phyloP scores from a whole-genome alignment of 768 basidiomycete species.

The Auriculariales sp. region DNA sequence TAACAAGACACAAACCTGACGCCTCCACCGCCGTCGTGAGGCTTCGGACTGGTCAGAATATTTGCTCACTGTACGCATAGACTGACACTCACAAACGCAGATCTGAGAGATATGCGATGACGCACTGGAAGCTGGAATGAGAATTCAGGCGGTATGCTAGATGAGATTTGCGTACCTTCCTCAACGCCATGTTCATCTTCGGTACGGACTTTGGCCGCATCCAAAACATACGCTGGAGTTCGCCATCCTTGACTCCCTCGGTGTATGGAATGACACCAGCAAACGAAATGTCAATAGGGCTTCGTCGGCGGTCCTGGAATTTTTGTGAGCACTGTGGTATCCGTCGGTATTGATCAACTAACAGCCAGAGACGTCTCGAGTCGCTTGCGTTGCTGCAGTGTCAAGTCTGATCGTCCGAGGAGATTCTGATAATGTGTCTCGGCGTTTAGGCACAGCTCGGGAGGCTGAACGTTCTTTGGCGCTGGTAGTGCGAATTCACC shows the following conservation, averaged over 20 bases:
- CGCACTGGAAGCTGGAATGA: slow-evolving; percentile 34
- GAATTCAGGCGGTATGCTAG: background rate
- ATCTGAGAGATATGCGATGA: slow-evolving; percentile 68
- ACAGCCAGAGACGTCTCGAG: background rate
- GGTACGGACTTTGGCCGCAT: slow-evolving; percentile 61
- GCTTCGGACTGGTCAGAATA: slow-evolving; percentile 40
- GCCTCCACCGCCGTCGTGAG: slow-evolving; percentile 14
- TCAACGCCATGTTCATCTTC: slow-evolving; percentile 53
- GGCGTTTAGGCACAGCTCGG: slow-evolving; percentile 51
- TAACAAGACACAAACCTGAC: background rate
- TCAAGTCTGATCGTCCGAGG: background rate
- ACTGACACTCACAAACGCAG: slow-evolving; percentile 46
- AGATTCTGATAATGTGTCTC: slow-evolving; percentile 23
- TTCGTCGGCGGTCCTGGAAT: slow-evolving; percentile 44
- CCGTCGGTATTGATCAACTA: slow-evolving; percentile 12
- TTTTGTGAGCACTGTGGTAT: slow-evolving; percentile 11
- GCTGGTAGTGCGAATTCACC: slow-evolving; percentile 53
- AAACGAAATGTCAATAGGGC: slow-evolving; percentile 53
- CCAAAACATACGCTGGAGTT: slow-evolving; percentile 53
- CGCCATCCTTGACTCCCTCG: slow-evolving; percentile 29
- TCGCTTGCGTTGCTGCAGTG: background rate
- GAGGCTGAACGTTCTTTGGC: slow-evolving; percentile 36
- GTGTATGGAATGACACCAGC: slow-evolving; percentile 18
- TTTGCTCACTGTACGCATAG: slow-evolving; percentile 12
- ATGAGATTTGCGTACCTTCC: slow-evolving; percentile 36